Conservation (phyloP, 169 alveolate genomes). For the Ichthyophthirius multifiliis region DNA sequence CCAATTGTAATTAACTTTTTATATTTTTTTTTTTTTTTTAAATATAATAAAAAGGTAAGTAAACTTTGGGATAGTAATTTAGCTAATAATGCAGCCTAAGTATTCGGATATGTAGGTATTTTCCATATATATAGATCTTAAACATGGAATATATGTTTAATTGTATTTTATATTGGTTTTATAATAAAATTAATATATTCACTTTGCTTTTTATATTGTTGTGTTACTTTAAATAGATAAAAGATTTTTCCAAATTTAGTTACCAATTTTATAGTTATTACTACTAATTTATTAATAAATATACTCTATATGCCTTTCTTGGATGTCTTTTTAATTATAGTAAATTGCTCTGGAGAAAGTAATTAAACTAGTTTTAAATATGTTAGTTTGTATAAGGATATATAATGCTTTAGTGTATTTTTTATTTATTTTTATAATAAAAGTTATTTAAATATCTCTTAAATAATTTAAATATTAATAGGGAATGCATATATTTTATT, state of each 20-base stretch:
- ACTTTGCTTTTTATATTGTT: background rate
- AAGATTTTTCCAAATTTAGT: background rate
- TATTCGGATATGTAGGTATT: background rate
- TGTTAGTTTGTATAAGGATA: background rate
- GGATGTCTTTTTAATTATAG: conserved; percentile 2
- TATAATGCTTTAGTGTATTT: too few species aligned
- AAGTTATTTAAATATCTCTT: background rate
- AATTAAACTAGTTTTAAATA: background rate
- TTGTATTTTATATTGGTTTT: background rate
- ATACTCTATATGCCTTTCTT: background rate
- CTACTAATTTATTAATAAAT: background rate
- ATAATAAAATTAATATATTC: background rate
- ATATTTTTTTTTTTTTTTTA: too few species aligned
- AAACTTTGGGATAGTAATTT: background rate
- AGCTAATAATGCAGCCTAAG: background rate
- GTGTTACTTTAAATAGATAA: background rate
- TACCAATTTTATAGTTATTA: background rate
- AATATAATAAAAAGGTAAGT: background rate
- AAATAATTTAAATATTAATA: background rate
- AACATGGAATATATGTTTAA: background rate
- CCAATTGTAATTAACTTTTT: background rate
- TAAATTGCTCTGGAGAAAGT: too few species aligned
- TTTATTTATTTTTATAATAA: too few species aligned
- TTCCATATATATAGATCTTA: background rate
- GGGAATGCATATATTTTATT: background rate